These are phyloP conservation scores for Pyrenophora seminiperda DNA, from an alignment of 2,329 filamentous ascomycete species.

Conservation along the genomic window DNA sequence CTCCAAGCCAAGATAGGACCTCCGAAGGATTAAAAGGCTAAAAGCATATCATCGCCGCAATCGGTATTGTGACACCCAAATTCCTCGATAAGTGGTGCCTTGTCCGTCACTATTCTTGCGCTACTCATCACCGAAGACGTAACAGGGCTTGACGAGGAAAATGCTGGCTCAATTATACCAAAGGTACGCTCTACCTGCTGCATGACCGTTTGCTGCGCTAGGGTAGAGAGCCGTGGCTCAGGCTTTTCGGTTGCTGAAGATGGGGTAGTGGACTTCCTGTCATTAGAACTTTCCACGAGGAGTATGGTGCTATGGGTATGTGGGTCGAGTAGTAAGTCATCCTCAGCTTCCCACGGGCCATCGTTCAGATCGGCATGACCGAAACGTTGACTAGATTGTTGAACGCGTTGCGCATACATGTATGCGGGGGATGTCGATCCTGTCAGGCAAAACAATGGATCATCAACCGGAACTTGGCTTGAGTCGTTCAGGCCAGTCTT, in stretches of 20 bases:
- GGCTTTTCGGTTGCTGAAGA: not conserved
- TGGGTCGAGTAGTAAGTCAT: conserved; percentile 6
- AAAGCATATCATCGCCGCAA: not conserved
- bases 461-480: too few species aligned
- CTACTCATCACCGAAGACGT: not conserved
- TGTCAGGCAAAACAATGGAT: not conserved
- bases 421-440: not conserved
- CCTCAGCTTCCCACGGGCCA: not conserved
- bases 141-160: not conserved
- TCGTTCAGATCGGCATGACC: not conserved
- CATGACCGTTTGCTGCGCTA: not conserved
- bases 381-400: not conserved
- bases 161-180: not conserved
- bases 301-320: not conserved
- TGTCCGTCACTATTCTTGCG: not conserved
- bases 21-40: not conserved
- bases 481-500: too few species aligned
- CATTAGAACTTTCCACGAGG: not conserved
- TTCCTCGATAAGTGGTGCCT: not conserved
- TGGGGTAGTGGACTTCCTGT: not conserved
- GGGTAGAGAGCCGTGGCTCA: not conserved
- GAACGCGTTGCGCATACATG: not conserved
- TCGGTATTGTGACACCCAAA: not conserved
- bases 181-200: not conserved
- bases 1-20: not conserved